phyloP scores from a whole-genome alignment of 208 protist species.

The Tritrichomonas musculus region DNA sequence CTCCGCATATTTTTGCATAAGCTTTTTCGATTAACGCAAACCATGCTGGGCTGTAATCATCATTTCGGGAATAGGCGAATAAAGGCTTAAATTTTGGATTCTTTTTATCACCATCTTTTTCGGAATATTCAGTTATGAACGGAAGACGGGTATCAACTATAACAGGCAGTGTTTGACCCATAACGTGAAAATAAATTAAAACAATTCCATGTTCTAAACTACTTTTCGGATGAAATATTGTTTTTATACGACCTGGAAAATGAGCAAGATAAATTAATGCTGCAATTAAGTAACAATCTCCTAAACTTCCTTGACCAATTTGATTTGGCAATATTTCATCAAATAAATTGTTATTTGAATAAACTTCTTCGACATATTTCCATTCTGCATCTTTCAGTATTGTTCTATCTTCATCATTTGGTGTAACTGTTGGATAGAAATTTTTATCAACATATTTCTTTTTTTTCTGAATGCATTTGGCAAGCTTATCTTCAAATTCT shows the following conservation, averaged over 20 bases:
- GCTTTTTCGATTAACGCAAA: neutral
- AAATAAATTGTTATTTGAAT: neutral
- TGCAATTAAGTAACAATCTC: neutral
- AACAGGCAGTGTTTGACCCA: neutral
- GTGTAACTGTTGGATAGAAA: neutral
- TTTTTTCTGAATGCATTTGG: too few species aligned
- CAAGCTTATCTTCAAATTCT: too few species aligned
- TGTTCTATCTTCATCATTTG: neutral
- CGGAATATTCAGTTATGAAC: neutral
- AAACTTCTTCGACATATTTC: neutral
- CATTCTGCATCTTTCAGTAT: neutral
- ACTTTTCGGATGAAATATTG: neutral
- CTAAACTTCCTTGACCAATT: neutral
- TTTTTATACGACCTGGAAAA: neutral
- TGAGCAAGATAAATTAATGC: neutral
- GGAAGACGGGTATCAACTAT: neutral
- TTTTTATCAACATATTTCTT: neutral
- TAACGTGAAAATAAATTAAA: neutral
- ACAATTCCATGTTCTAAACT: neutral
- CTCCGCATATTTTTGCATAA: neutral
- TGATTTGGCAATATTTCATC: neutral
- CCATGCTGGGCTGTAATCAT: neutral
- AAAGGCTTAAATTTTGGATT: too few species aligned
- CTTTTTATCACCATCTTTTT: too few species aligned
- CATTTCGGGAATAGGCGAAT: neutral